A percentile compares a stretch with the other conserved stretches of the same genome.
Conservation (phyloP, 164 flowering plant genomes). For the Protea cynaroides region DNA sequence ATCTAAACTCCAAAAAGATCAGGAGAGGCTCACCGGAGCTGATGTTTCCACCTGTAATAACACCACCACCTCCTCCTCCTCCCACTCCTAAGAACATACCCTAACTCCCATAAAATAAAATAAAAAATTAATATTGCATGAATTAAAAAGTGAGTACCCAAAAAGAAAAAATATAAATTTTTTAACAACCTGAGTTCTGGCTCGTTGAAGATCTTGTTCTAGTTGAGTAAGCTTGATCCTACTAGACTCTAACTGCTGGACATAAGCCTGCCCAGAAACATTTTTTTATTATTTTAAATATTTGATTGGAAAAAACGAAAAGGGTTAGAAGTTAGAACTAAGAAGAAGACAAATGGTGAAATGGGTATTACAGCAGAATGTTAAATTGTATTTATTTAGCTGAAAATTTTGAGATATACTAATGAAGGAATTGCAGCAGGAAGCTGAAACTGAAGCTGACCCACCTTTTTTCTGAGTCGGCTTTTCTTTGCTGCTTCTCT, state of each 20-base stretch:
- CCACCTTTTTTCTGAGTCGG: constrained; percentile 87
- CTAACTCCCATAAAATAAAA: constrained; percentile 22
- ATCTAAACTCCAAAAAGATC: no score
- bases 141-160: no score
- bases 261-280: constrained; percentile 60
- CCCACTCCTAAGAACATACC: constrained; percentile 68
- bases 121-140: not conserved
- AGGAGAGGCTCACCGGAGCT: constrained; percentile 64
- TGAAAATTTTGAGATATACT: not conserved
- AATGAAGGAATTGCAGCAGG: not conserved
- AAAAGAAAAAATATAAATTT: no score
- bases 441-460: no score
- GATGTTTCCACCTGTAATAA: constrained; percentile 32
- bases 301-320: not conserved
- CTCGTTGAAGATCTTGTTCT: constrained; percentile 92
- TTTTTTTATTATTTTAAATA: no score
- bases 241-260: constrained; percentile 92
- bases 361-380: not conserved
- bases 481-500: constrained; percentile 98
- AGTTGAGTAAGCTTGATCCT: constrained; percentile 83
- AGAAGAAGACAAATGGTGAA: constrained; percentile 4
- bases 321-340: not conserved
- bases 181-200: constrained; percentile 71
- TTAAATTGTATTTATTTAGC: not conserved
- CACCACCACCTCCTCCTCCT: constrained; percentile 24